A percentile compares a stretch with the other conserved stretches of the same genome.
These are phyloP conservation scores for Penicillium sp. DNA, from an alignment of 2,329 filamentous ascomycete genomes.

Conservation along the genomic window DNA sequence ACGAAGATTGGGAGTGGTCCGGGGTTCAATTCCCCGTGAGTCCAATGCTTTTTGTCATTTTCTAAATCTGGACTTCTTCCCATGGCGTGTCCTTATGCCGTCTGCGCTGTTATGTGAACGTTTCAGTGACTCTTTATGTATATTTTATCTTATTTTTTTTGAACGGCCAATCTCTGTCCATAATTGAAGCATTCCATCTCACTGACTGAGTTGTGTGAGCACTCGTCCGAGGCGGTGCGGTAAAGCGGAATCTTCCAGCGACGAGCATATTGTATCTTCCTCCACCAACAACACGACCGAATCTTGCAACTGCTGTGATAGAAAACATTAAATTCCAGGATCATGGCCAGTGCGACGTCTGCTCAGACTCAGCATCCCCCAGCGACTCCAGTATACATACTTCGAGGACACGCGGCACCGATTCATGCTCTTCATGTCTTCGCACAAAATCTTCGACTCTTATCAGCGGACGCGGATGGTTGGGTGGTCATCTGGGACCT, in stretches of 20 bases:
- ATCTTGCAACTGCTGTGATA: background rate
- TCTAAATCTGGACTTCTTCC: too few species aligned
- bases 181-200: too few species aligned
- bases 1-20: constrained; percentile 1
- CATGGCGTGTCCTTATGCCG: too few species aligned
- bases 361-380: constrained; percentile 33
- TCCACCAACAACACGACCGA: too few species aligned
- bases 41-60: background rate
- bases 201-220: background rate
- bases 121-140: too few species aligned
- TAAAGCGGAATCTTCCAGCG: too few species aligned
- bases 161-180: background rate
- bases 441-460: constrained; percentile 65
- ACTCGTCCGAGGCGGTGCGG: background rate
- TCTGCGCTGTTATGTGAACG: too few species aligned
- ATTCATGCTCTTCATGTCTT: constrained; percentile 74
- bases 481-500: constrained; percentile 84
- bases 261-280: too few species aligned
- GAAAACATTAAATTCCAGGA: background rate
- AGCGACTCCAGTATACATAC: constrained; percentile 59
- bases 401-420: constrained; percentile 77
- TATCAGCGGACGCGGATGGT: constrained; percentile 84
- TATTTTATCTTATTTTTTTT: background rate
- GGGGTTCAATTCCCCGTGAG: constrained; percentile 3
- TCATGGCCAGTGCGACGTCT: constrained; percentile 8